These are phyloP conservation scores for Eucalyptus erythrocorys DNA, from an alignment of 345 rosid species.

Conservation along the genomic window DNA sequence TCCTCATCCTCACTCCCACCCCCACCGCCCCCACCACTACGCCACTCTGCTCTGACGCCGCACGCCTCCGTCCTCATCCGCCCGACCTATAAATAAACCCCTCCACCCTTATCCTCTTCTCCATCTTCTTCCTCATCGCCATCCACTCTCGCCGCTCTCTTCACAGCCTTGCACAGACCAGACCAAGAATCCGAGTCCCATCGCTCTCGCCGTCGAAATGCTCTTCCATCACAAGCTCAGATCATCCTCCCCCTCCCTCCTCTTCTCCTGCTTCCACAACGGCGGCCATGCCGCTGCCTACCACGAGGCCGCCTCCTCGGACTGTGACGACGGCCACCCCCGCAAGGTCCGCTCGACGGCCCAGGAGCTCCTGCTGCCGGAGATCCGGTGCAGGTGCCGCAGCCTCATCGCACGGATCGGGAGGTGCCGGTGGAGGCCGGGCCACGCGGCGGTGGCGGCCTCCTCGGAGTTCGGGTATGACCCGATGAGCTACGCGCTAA, in stretches of 20 bases:
- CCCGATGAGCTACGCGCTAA: conserved; percentile 53
- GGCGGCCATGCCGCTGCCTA: background rate
- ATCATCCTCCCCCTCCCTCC: background rate
- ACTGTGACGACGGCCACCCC: background rate
- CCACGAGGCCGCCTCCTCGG: background rate
- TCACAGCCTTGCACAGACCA: background rate
- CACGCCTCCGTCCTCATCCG: background rate
- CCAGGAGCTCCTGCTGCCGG: background rate
- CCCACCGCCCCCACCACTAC: background rate
- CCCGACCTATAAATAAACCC: too few relatives aligned
- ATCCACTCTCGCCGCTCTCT: too few relatives aligned
- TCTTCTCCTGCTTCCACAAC: background rate
- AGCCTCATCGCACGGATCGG: background rate
- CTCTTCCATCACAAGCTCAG: background rate
- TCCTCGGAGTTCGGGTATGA: conserved; percentile 50
- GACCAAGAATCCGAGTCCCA: background rate
- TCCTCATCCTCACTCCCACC: background rate
- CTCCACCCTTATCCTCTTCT: too few relatives aligned
- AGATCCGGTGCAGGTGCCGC: background rate
- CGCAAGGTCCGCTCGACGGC: background rate
- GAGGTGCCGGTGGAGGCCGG: background rate
- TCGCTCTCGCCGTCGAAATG: background rate
- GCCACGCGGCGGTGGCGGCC: background rate
- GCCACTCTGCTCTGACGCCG: background rate
- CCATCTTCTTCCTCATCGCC: too few relatives aligned